Evolutionary conservation across 345 rosid species (phyloP), one percentile per base, ranked within the genome.

Genomic region (Corchorus capsularis): DNA sequence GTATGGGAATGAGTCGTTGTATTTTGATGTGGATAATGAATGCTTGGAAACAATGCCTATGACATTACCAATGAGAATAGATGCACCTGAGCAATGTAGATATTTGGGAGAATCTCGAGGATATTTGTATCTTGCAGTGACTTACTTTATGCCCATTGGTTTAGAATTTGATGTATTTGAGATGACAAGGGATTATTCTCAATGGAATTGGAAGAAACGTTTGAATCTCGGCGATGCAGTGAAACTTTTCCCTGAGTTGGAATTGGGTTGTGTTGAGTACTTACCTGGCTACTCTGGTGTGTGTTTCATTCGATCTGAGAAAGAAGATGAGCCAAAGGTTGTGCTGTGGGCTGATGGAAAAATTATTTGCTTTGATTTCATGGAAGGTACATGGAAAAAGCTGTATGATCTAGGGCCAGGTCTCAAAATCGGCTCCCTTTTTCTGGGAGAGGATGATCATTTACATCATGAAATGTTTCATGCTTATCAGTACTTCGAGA

Each of bases 11-110:
- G 55, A 68, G n/a, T 22, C 20, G 1, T 47, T 68, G 37, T 68
- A 46, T 22, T 47, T 47, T 47, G 72, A 68, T 68, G 72, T 68
- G 34, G 72, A 27, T 55, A 68, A 49, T 3, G 56, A 68, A 27
- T 22, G 39, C 7, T 68, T 68, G 32, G 7, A 22, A 47, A 47
- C 19, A 47, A 68, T 68, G 72, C 72, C 20, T 4, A 68, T 68
- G 72, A 4, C 19, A 15, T 11, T 43, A 8, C n/a, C 72, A 22
- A 19, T 4, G 1, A 50, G 13, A 47, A 68, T 22, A n/a, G 72
- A 68, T 47, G 41, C 35, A 2, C 19, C 13, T 13, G 72, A 68
- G n/a, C 4, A 6, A 12, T 22, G 19, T 47, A 34, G 41, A 14
- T 68, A 68, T 68, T 13, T 68, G 0, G 55, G 56, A 15, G 72